Conservation (phyloP, 1,284 basidiomycete species). For the Cutaneotrichosporon spelunceum region DNA sequence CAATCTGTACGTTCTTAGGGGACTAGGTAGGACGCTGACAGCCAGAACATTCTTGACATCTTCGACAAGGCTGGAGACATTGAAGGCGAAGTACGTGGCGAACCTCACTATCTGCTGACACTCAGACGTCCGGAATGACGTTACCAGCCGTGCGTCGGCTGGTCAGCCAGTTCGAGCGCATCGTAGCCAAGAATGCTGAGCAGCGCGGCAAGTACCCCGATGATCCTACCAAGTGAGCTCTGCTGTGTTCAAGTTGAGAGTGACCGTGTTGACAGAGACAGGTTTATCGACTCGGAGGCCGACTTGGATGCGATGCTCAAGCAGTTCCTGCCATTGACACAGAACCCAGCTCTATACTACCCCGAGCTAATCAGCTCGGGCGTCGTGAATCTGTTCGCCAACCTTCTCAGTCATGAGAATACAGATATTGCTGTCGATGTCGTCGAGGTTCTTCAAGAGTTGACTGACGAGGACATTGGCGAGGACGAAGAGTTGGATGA, state of each 20-base stretch:
- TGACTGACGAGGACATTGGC: slow-evolving; percentile 89
- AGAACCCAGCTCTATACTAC: slow-evolving; percentile 77
- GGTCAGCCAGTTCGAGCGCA: slow-evolving; percentile 77
- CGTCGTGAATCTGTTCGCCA: slow-evolving; percentile 64
- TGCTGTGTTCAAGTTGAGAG: not conserved
- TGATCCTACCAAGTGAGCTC: slow-evolving; percentile 77
- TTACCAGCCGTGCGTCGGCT: slow-evolving; percentile 68
- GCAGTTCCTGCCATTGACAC: slow-evolving; percentile 80
- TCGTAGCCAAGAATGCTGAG: slow-evolving; percentile 89
- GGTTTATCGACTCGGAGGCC: slow-evolving; percentile 98
- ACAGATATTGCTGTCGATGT: slow-evolving; percentile 90
- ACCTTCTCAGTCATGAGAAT: slow-evolving; percentile 87
- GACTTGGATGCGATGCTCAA: slow-evolving; percentile 86
- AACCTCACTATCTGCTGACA: slow-evolving; percentile 8
- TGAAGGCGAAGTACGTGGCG: slow-evolving; percentile 61
- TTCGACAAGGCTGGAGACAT: slow-evolving; percentile 65
- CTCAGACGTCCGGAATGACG: slow-evolving; percentile 53
- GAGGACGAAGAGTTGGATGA: slow-evolving; percentile 66
- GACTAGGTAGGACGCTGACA: not conserved
- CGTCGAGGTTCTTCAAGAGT: slow-evolving; percentile 84
- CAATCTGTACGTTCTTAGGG: slow-evolving; percentile 69
- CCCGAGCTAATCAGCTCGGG: slow-evolving; percentile 81
- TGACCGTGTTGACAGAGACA: slow-evolving; percentile 42
- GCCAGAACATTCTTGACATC: slow-evolving; percentile 62
- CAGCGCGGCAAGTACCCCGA: slow-evolving; percentile 86